phyloP scores from a whole-genome alignment of 2,329 filamentous ascomycete genomes.

The Colletotrichum salicis region DNA sequence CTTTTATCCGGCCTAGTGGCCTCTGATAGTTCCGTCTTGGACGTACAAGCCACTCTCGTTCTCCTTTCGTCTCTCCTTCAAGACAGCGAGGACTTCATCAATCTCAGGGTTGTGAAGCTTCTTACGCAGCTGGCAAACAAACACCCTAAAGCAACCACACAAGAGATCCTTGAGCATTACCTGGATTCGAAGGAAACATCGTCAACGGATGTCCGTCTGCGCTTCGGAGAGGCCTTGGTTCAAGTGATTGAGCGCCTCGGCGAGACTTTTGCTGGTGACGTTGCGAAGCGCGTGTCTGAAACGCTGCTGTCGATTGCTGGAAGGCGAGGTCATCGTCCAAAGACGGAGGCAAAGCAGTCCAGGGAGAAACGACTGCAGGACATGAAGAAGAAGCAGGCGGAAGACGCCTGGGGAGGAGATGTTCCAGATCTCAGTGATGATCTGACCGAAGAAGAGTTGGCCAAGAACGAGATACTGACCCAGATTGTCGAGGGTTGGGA shows the following conservation, averaged over 20 bases:
- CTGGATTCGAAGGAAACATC: constrained; percentile 70
- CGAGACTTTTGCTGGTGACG: constrained; percentile 64
- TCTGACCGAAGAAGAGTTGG: constrained; percentile 54
- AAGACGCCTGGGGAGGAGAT: constrained; percentile 65
- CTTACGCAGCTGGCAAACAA: constrained; percentile 70
- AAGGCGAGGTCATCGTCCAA: constrained; percentile 69
- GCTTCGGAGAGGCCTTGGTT: constrained; percentile 75
- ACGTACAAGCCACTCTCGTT: constrained; percentile 73
- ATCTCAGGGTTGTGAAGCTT: constrained; percentile 73
- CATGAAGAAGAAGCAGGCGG: constrained; percentile 60
- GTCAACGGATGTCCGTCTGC: constrained; percentile 70
- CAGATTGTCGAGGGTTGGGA: constrained; percentile 38
- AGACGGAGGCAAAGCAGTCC: constrained; percentile 66
- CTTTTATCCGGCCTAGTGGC: constrained; percentile 68
- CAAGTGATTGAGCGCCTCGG: constrained; percentile 72
- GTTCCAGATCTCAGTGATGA: constrained; percentile 61
- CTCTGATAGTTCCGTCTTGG: constrained; percentile 66
- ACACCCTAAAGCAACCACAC: constrained; percentile 70
- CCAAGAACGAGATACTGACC: constrained; percentile 59
- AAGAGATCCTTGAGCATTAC: constrained; percentile 74
- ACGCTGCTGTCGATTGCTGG: constrained; percentile 72
- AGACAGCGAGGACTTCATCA: constrained; percentile 78
- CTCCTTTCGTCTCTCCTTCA: constrained; percentile 72
- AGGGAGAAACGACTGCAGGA: constrained; percentile 60
- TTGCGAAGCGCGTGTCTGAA: constrained; percentile 63